Percentiles rank a stretch among this genome's conserved stretches.
phyloP scores from a whole-genome alignment of 2,329 filamentous ascomycete species.

The Epichloe hybrida region DNA sequence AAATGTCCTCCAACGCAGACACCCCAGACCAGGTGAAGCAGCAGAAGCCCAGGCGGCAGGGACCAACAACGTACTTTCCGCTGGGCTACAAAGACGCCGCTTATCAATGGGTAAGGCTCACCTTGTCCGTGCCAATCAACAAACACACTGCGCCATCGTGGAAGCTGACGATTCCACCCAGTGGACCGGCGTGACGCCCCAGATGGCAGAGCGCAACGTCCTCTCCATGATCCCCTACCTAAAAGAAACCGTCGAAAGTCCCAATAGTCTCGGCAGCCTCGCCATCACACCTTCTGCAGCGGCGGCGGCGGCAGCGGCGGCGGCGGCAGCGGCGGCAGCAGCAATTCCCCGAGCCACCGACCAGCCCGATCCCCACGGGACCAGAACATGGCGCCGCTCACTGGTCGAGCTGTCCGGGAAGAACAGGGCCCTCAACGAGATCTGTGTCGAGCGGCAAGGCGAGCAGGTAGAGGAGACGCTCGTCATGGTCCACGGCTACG shows the following conservation, averaged over 20 bases:
- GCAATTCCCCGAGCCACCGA: constrained; percentile 17
- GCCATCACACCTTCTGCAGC: too few relatives aligned
- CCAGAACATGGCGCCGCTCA: constrained; percentile 71
- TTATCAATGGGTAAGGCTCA: constrained; percentile 63
- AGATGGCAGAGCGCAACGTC: constrained; percentile 75
- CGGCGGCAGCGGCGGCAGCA: too few relatives aligned
- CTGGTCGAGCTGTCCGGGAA: constrained; percentile 78
- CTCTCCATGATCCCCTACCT: constrained; percentile 77
- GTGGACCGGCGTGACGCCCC: constrained; percentile 79
- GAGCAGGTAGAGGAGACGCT: constrained; percentile 73
- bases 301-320: too few relatives aligned
- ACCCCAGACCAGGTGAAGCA: constrained; percentile 13
- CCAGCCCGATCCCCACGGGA: constrained; percentile 66
- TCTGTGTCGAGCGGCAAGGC: constrained; percentile 71
- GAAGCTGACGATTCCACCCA: constrained; percentile 19
- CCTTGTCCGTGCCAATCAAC: background rate
- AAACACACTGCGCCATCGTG: background rate
- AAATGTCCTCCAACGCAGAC: constrained; percentile 21
- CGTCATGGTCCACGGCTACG: constrained; percentile 94
- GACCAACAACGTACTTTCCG: constrained; percentile 50
- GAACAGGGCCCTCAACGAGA: constrained; percentile 81
- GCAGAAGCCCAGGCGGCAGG: constrained; percentile 12
- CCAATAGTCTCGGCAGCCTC: constrained; percentile 11
- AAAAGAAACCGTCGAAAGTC: constrained; percentile 57
- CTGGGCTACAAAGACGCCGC: constrained; percentile 85